Conservation (phyloP, 192 early-diverging fungal species). For the Tieghemiomyces parasiticus region DNA sequence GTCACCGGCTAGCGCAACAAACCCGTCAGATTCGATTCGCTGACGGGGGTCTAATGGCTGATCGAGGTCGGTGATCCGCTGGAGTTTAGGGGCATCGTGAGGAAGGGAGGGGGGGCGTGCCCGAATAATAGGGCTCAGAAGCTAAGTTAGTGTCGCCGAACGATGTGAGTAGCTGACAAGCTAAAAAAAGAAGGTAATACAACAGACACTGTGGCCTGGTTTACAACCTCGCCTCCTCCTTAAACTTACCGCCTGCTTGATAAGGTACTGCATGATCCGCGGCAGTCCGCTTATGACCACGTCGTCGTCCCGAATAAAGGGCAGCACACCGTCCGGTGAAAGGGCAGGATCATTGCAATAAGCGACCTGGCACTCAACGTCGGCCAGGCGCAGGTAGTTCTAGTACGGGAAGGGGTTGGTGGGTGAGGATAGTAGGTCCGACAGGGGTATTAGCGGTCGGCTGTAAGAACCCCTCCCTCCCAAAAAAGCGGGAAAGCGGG, state of each 20-base stretch:
- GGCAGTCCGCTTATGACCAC: background rate
- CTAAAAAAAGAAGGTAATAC: background rate
- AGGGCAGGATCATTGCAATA: background rate
- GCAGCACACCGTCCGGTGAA: background rate
- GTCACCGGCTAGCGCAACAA: background rate
- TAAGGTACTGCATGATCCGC: background rate
- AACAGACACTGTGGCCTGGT: background rate
- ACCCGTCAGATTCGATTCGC: background rate
- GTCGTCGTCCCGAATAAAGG: background rate
- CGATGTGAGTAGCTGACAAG: background rate
- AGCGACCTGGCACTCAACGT: background rate
- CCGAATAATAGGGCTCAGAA: background rate
- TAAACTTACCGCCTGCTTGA: background rate
- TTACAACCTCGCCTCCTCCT: too few relatives aligned
- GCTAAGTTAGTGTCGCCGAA: background rate
- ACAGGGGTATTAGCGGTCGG: too few relatives aligned
- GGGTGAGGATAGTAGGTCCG: background rate
- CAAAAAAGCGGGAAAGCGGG: too few relatives aligned
- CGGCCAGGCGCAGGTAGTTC: conserved; percentile 3
- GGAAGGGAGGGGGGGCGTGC: background rate
- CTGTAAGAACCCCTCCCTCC: too few relatives aligned
- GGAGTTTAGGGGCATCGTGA: too few relatives aligned
- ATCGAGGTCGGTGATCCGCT: background rate
- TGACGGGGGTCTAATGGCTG: background rate
- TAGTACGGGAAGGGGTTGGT: background rate